phyloP scores from a whole-genome alignment of 495 filamentous ascomycete genomes.

The Massariosphaeria phaeospora region DNA sequence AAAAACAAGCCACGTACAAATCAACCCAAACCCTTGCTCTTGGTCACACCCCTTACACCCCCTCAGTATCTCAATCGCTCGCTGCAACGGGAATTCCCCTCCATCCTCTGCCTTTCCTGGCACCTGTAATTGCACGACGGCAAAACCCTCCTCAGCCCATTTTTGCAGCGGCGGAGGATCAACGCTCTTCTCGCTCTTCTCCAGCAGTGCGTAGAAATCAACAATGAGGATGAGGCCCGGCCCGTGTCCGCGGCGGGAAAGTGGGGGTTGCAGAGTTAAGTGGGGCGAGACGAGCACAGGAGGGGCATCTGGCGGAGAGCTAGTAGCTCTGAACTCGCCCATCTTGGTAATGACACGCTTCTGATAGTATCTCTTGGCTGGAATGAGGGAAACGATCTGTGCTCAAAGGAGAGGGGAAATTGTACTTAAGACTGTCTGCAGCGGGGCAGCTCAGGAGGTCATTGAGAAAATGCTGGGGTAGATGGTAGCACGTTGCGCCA shows the following conservation, averaged over 20 bases:
- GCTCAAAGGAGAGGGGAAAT: too few species aligned
- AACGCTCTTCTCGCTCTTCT: constrained; percentile 16
- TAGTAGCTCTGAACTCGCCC: too few species aligned
- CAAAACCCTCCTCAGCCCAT: constrained; percentile 59
- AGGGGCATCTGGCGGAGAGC: too few species aligned
- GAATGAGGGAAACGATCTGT: too few species aligned
- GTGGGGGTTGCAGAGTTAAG: constrained; percentile 45
- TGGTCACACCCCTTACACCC: constrained; percentile 32
- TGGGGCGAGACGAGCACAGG: not conserved
- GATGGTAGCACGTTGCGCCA: too few species aligned
- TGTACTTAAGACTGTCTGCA: too few species aligned
- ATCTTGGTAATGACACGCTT: too few species aligned
- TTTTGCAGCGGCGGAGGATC: constrained; percentile 49
- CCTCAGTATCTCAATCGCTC: constrained; percentile 31
- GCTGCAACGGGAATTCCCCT: constrained; percentile 20
- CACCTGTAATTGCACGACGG: constrained; percentile 44
- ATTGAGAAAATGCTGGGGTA: too few species aligned
- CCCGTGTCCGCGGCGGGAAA: constrained; percentile 52
- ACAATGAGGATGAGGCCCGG: constrained; percentile 51
- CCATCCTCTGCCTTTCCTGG: constrained; percentile 17
- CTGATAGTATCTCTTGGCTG: too few species aligned
- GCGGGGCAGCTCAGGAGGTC: too few species aligned
- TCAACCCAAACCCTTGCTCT: constrained; percentile 5
- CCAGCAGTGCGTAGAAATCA: constrained; percentile 20
- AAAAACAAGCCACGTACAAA: constrained; percentile 2